phyloP scores from a whole-genome alignment of 148 eudicot species.

The Polygonum aviculare region DNA sequence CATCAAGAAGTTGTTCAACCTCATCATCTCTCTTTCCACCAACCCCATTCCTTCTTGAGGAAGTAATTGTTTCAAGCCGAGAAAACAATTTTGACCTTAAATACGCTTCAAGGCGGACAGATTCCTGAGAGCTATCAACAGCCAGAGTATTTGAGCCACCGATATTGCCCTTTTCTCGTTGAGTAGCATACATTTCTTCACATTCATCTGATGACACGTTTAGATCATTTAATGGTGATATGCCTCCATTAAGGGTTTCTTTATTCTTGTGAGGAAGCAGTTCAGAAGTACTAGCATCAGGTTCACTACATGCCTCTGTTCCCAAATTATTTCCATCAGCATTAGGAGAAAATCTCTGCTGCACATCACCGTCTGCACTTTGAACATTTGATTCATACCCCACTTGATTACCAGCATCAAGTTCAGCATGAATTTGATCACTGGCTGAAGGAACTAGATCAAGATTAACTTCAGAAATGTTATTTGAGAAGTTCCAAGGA shows the following conservation, averaged over 20 bases:
- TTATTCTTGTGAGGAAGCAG: constrained; percentile 24
- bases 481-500: constrained; percentile 21
- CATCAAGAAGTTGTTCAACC: constrained; percentile 17
- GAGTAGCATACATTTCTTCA: constrained; percentile 23
- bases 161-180: constrained; percentile 16
- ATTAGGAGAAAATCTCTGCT: constrained; percentile 21
- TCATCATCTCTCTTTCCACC: constrained; percentile 23
- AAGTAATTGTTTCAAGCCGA: constrained; percentile 29
- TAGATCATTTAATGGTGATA: constrained; percentile 33
- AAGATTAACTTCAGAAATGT: constrained; percentile 26
- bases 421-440: constrained; percentile 26
- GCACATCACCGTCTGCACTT: constrained; percentile 29
- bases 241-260: constrained; percentile 21
- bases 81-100: constrained; percentile 63
- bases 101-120: constrained; percentile 58
- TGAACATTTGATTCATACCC: constrained; percentile 29
- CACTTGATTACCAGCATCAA: constrained; percentile 24
- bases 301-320: constrained; percentile 46
- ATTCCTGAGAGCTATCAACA: constrained; percentile 33
- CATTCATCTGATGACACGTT: constrained; percentile 38
- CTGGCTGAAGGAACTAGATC: constrained; percentile 29
- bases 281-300: constrained; percentile 49
- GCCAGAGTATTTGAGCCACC: constrained; percentile 18
- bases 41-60: constrained; percentile 19
- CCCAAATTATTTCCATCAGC: constrained; percentile 32